Conservation (phyloP, 345 rosid species). For the Moringa oleifera region DNA sequence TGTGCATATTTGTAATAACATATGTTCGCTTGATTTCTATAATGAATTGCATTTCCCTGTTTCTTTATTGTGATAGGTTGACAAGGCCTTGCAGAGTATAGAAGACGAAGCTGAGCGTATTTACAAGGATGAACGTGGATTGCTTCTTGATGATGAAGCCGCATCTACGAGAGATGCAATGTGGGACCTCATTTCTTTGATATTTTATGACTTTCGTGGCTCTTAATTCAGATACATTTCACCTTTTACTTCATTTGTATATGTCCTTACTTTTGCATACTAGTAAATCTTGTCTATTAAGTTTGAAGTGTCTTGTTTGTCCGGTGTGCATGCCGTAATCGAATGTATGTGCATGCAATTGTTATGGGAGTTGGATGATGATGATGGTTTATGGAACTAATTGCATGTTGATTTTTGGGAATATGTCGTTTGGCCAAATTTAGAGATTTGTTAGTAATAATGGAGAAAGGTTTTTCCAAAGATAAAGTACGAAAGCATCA, state of each 20-base stretch:
- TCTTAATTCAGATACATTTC: too few species aligned
- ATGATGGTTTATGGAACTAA: too few species aligned
- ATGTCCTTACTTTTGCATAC: neutral
- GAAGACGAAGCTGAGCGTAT: constrained; percentile 94
- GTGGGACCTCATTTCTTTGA: constrained; percentile 39
- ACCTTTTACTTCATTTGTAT: too few species aligned
- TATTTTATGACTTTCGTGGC: neutral
- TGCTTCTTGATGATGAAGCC: constrained; percentile 90
- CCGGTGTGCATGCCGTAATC: neutral
- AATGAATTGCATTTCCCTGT: too few species aligned
- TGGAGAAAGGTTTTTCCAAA: too few species aligned
- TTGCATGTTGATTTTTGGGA: too few species aligned
- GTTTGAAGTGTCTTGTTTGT: neutral
- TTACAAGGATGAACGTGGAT: constrained; percentile 74
- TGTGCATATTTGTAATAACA: too few species aligned
- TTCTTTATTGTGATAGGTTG: constrained; percentile 46
- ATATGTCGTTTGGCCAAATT: too few species aligned
- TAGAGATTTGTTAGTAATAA: too few species aligned
- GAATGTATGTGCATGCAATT: neutral
- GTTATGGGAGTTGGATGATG: neutral
- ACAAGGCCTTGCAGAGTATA: constrained; percentile 80
- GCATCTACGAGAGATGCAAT: constrained; percentile 97
- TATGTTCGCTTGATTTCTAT: too few species aligned
- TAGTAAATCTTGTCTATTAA: neutral
- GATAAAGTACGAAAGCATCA: too few species aligned